These are phyloP conservation scores for Microsporum audouinii DNA, from an alignment of 2,329 filamentous ascomycete species.

Conservation along the genomic window DNA sequence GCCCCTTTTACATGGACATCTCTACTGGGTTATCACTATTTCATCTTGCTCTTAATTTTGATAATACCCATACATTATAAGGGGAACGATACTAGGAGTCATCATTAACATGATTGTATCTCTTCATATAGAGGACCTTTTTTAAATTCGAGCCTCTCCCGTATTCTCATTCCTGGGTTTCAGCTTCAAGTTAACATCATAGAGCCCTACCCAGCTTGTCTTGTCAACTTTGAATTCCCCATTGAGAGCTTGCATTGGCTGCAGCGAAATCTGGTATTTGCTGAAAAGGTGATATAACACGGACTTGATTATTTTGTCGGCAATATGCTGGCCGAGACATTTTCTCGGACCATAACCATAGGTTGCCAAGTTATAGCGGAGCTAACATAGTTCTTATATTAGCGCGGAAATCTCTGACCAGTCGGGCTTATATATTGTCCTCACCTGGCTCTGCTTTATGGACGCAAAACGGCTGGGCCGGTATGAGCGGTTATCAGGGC, in stretches of 20 bases:
- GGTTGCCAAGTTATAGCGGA: conserved; percentile 1
- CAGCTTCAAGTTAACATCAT: not conserved
- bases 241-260: not conserved
- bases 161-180: not conserved
- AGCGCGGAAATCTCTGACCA: not conserved
- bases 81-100: too few species aligned
- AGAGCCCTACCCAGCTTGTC: not conserved
- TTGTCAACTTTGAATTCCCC: not conserved
- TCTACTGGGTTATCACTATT: too few species aligned
- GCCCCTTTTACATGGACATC: too few species aligned
- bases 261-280: not conserved
- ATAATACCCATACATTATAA: too few species aligned
- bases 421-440: not conserved
- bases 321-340: conserved; percentile 2
- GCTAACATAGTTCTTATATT: not conserved
- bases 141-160: not conserved
- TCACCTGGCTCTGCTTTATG: not conserved
- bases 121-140: not conserved
- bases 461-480: conserved; percentile 21
- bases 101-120: too few species aligned
- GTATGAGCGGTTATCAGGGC: conserved; percentile 24
- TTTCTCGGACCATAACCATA: conserved; percentile 5
- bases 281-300: not conserved
- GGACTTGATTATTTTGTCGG: not conserved
- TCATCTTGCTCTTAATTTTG: too few species aligned